Evolutionary conservation across 495 filamentous ascomycete genomes (phyloP).

Genomic region (Amniculicola lignicola): DNA sequence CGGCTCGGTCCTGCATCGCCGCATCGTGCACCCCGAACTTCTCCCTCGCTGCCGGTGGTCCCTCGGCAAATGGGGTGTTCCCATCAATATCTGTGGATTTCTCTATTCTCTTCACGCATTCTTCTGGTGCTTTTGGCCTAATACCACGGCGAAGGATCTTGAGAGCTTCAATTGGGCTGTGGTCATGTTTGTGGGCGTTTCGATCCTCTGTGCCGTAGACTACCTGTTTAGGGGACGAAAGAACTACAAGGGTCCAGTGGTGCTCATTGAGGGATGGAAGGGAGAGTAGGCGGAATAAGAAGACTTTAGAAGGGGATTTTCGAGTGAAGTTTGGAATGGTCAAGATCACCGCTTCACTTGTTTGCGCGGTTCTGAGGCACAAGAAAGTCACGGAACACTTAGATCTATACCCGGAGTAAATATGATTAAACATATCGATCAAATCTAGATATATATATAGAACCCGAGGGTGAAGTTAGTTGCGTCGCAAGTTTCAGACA

Average conservation of each 20-base stretch:
- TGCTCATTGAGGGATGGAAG: slow-evolving; percentile 30
- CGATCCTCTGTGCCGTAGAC: slow-evolving; percentile 17
- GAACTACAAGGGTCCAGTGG: slow-evolving; percentile 34
- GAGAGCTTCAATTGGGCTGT: slow-evolving; percentile 37
- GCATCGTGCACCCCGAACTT: slow-evolving; percentile 30
- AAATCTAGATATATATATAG: no score
- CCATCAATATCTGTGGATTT: slow-evolving; percentile 34
- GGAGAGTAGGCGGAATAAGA: no score
- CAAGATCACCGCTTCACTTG: no score
- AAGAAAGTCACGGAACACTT: no score
- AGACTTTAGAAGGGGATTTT: no score
- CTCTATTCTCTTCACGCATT: slow-evolving; percentile 34
- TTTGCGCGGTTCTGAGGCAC: no score
- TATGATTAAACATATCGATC: no score
- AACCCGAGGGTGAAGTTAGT: no score
- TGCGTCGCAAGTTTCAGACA: no score
- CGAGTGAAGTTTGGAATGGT: no score
- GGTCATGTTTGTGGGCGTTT: slow-evolving; percentile 34
- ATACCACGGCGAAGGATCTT: slow-evolving; percentile 23
- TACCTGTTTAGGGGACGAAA: slow-evolving; percentile 30
- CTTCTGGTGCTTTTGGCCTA: slow-evolving; percentile 42
- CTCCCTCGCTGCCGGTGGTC: slow-evolving; percentile 32
- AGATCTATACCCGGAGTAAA: no score
- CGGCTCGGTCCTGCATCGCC: slow-evolving; percentile 33
- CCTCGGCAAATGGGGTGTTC: slow-evolving; percentile 34